A percentile compares a stretch with the other conserved stretches of the same genome.
Evolutionary conservation across 2,329 filamentous ascomycete genomes (phyloP).

Genomic region (Parasarocladium wereldwijsianum): DNA sequence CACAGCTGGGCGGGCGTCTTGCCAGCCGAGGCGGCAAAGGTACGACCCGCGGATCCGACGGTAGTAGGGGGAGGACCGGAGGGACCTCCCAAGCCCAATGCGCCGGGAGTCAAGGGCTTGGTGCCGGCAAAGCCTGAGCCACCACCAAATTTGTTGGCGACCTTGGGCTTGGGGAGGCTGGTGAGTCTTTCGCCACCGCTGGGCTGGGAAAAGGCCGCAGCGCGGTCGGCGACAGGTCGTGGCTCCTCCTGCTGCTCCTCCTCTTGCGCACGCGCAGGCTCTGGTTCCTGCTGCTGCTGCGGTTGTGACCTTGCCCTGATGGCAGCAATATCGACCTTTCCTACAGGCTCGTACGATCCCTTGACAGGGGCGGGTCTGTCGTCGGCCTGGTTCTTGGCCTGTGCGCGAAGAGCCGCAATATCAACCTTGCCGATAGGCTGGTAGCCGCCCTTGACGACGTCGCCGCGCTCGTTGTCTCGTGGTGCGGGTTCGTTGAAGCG

Average conservation of each 20-base stretch:
- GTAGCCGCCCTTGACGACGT: slow-evolving; percentile 74
- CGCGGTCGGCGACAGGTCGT: slow-evolving; percentile 60
- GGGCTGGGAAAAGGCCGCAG: slow-evolving; percentile 50
- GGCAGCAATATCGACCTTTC: slow-evolving; percentile 93
- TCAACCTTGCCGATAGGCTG: slow-evolving; percentile 96
- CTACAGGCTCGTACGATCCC: slow-evolving; percentile 85
- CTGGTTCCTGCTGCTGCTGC: slow-evolving; percentile 21
- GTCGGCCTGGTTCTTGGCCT: slow-evolving; percentile 53
- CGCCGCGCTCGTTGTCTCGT: slow-evolving; percentile 29
- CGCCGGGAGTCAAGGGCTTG: slow-evolving; percentile 69
- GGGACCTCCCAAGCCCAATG: slow-evolving; percentile 47
- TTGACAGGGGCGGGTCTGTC: slow-evolving; percentile 77
- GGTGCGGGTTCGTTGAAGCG: slow-evolving; percentile 34
- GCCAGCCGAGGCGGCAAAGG: slow-evolving; percentile 85
- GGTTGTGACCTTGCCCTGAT: slow-evolving; percentile 70
- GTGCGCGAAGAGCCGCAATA: slow-evolving; percentile 75
- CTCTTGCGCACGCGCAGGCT: slow-evolving; percentile 11
- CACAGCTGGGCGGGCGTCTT: slow-evolving; percentile 95
- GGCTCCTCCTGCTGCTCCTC: slow-evolving; percentile 21
- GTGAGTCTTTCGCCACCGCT: slow-evolving; percentile 64
- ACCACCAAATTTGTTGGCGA: slow-evolving; percentile 74
- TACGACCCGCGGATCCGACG: slow-evolving; percentile 71
- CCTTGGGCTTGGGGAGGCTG: slow-evolving; percentile 83
- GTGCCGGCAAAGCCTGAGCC: slow-evolving; percentile 67
- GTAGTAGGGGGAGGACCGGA: slow-evolving; percentile 39